Percentiles rank a stretch among this genome's conserved stretches.
Conservation (phyloP, 768 basidiomycete species). For the Austroboletus festivus region DNA sequence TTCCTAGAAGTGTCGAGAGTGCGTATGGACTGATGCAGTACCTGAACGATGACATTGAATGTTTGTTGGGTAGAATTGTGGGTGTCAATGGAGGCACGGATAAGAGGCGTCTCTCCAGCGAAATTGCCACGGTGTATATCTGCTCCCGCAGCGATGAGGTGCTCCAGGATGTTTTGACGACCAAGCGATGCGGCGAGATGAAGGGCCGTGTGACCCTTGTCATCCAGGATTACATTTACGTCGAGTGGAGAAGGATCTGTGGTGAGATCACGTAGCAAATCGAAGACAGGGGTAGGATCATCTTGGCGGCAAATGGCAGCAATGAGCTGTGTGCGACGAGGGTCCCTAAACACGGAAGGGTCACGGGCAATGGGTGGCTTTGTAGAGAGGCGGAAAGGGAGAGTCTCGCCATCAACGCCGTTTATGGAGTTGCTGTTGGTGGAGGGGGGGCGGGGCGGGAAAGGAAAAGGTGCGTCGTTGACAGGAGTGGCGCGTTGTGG, state of each 20-base stretch:
- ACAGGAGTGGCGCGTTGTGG: conserved; percentile 31
- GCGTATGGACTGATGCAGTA: conserved; percentile 71
- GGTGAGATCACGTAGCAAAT: conserved; percentile 62
- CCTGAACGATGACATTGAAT: conserved; percentile 62
- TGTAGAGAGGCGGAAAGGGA: conserved; percentile 61
- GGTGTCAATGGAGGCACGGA: conserved; percentile 87
- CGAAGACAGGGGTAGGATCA: conserved; percentile 59
- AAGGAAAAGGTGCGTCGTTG: conserved; percentile 32
- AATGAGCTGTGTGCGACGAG: conserved; percentile 59
- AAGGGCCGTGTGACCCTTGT: conserved; percentile 90
- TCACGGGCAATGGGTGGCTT: conserved; percentile 61
- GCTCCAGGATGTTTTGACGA: conserved; percentile 60
- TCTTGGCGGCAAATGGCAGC: conserved; percentile 68
- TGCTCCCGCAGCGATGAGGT: conserved; percentile 73
- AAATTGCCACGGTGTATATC: conserved; percentile 91
- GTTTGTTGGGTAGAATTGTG: conserved; percentile 78
- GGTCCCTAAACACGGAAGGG: conserved; percentile 45
- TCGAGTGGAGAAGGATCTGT: conserved; percentile 46
- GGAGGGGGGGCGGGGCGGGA: conserved; percentile 41
- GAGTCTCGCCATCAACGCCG: conserved; percentile 42
- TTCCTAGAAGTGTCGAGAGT: conserved; percentile 86
- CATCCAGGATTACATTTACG: conserved; percentile 85
- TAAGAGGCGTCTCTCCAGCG: conserved; percentile 91
- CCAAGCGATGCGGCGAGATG: conserved; percentile 91
- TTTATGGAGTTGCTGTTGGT: conserved; percentile 45